These are phyloP conservation scores for Dictyophora rubrovolvata DNA, from an alignment of 768 basidiomycete genomes.

Conservation along the genomic window DNA sequence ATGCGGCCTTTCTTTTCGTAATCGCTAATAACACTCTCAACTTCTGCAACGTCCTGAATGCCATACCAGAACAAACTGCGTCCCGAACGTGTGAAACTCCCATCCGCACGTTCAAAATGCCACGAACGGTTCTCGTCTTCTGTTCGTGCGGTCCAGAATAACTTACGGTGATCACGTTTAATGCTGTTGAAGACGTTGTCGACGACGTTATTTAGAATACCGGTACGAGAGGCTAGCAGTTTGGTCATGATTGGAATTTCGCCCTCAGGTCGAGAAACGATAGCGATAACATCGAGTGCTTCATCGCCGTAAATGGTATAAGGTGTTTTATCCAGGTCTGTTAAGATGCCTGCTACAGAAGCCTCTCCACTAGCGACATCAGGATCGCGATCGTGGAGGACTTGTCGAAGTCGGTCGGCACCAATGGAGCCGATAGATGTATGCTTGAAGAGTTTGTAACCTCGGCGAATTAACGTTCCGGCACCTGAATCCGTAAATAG, in stretches of 20 bases:
- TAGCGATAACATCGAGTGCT: slow-evolving; percentile 88
- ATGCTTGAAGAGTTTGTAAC: slow-evolving; percentile 96
- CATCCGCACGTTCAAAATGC: slow-evolving; percentile 98
- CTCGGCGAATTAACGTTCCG: slow-evolving; percentile 94
- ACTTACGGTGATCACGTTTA: slow-evolving; percentile 83
- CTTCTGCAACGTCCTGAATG: slow-evolving; percentile 80
- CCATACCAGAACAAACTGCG: slow-evolving; percentile 98
- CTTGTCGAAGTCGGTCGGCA: slow-evolving; percentile 87
- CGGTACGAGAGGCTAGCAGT: slow-evolving; percentile 77
- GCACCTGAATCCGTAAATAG: slow-evolving; percentile 98
- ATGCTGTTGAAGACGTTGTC: slow-evolving; percentile 98
- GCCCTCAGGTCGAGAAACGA: slow-evolving; percentile 85
- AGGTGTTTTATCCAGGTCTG: slow-evolving; percentile 67
- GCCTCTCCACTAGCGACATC: slow-evolving; percentile 75
- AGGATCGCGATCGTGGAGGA: slow-evolving; percentile 92
- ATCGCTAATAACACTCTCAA: slow-evolving; percentile 71
- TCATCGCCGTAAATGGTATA: slow-evolving; percentile 99
- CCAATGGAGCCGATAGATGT: slow-evolving; percentile 72
- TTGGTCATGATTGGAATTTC: slow-evolving; percentile 89
- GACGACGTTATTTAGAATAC: slow-evolving; percentile 86
- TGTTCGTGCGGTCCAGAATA: slow-evolving; percentile 97
- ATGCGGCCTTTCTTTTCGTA: slow-evolving; percentile 70
- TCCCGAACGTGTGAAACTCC: slow-evolving; percentile 91
- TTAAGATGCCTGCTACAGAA: slow-evolving; percentile 82
- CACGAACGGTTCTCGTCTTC: slow-evolving; percentile 96